Conservation (phyloP, 1,284 basidiomycete species). For the Microbotryomycetes sp. region DNA sequence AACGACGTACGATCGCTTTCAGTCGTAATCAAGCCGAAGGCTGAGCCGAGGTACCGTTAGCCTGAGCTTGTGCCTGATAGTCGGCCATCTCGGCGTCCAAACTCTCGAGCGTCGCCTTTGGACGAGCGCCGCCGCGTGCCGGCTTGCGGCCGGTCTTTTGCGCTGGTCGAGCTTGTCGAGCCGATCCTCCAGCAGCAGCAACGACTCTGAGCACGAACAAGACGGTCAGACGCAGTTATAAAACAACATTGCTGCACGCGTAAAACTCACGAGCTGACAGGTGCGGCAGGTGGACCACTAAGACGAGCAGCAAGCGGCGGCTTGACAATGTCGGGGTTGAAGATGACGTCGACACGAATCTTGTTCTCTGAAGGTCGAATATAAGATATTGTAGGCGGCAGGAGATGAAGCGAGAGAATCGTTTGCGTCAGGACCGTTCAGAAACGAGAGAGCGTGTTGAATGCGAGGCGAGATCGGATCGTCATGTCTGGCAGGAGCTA, state of each 20-base stretch:
- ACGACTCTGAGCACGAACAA: slow-evolving; percentile 23
- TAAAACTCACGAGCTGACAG: neutral
- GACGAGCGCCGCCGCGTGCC: slow-evolving; percentile 46
- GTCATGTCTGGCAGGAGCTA: too few species aligned
- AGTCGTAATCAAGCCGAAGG: too few species aligned
- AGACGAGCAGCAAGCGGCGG: slow-evolving; percentile 36
- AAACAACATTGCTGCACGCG: neutral
- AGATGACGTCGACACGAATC: slow-evolving; percentile 96
- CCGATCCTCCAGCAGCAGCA: slow-evolving; percentile 18
- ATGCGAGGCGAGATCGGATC: too few species aligned
- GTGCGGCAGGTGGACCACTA: slow-evolving; percentile 44
- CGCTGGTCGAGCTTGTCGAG: slow-evolving; percentile 27
- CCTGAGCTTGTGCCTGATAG: slow-evolving; percentile 23
- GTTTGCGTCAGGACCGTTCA: neutral
- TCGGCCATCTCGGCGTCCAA: slow-evolving; percentile 56
- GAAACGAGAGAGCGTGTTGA: neutral
- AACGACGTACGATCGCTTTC: too few species aligned
- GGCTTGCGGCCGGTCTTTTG: slow-evolving; percentile 27
- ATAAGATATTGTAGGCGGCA: neutral
- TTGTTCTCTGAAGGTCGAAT: slow-evolving; percentile 64
- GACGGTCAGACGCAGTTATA: neutral
- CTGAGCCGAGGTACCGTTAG: too few species aligned
- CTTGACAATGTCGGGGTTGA: slow-evolving; percentile 72
- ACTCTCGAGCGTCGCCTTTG: slow-evolving; percentile 50
- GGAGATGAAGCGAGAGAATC: neutral